phyloP scores from a whole-genome alignment of 1,139 yeast genomes.

The Yamadazyma taylorii region DNA sequence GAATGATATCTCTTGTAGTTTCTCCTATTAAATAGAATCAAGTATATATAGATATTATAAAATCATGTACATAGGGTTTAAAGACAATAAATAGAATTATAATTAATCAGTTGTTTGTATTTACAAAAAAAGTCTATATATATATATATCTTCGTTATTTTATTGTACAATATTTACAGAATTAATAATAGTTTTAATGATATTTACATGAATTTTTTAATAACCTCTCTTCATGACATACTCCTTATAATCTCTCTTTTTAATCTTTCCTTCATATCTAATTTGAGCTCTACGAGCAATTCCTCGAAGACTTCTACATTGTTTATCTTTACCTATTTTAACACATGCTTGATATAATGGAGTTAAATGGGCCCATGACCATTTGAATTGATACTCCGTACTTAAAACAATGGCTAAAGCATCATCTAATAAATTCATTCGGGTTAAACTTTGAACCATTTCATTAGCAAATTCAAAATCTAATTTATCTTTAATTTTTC shows the following conservation, averaged over 20 bases:
- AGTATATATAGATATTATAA: conserved; percentile 6
- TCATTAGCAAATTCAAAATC: conserved; percentile 72
- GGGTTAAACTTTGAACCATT: conserved; percentile 57
- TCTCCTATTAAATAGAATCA: not conserved
- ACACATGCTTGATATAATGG: conserved; percentile 48
- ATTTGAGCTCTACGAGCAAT: conserved; percentile 36
- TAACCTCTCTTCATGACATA: conserved; percentile 35
- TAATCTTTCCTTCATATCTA: conserved; percentile 41
- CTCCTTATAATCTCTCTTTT: conserved; percentile 31
- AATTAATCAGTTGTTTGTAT: conserved; percentile 6
- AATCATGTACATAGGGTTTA: conserved; percentile 4
- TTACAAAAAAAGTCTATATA: conserved; percentile 9
- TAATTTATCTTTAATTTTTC: conserved; percentile 39
- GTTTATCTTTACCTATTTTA: conserved; percentile 47
- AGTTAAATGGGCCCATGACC: conserved; percentile 64
- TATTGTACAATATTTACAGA: conserved; percentile 19
- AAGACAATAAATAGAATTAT: conserved; percentile 5
- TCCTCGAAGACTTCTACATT: conserved; percentile 37
- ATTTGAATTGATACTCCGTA: conserved; percentile 65
- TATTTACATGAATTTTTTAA: conserved; percentile 13
- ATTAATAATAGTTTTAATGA: not conserved
- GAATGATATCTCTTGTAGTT: conserved; percentile 28
- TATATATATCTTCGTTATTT: not conserved
- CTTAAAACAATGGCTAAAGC: conserved; percentile 69
- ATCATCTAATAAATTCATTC: conserved; percentile 57